Evolutionary conservation across 2,329 filamentous ascomycete species (phyloP).

Genomic region (Phyllosticta citribraziliensis): DNA sequence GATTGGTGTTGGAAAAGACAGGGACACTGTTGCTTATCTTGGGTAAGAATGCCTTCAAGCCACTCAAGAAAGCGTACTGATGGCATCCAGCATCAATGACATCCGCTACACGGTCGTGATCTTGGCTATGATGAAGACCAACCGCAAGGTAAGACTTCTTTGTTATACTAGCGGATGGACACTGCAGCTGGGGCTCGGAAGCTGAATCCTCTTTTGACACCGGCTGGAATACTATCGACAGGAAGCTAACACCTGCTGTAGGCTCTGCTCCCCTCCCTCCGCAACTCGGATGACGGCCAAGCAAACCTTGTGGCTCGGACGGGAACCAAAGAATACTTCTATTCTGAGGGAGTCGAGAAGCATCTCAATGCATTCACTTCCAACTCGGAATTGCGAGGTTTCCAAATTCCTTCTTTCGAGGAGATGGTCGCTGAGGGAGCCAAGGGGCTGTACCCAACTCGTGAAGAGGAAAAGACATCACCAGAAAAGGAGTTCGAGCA

Average conservation of each 20-base stretch:
- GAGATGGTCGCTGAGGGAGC: constrained; percentile 3
- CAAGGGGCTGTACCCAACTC: background rate
- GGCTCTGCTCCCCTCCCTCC: constrained; percentile 8
- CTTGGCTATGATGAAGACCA: constrained; percentile 8
- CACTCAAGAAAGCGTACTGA: background rate
- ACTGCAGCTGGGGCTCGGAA: background rate
- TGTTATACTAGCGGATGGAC: background rate
- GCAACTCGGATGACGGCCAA: constrained; percentile 10
- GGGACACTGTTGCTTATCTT: constrained; percentile 9
- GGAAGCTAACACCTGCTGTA: background rate
- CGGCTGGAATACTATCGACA: no score
- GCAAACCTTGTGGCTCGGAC: constrained; percentile 5
- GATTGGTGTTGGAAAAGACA: constrained; percentile 1
- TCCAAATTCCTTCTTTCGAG: constrained; percentile 6
- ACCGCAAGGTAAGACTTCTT: constrained; percentile 1
- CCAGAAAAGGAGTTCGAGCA: constrained; percentile 13
- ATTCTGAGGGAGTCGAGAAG: constrained; percentile 4
- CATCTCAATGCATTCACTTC: constrained; percentile 2
- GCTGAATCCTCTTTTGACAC: background rate
- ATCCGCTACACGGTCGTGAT: constrained; percentile 7
- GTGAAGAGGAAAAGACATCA: background rate
- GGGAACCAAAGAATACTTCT: constrained; percentile 1
- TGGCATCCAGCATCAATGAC: background rate
- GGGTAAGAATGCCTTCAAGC: background rate
- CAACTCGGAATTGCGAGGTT: background rate